Evolutionary conservation across 2,329 filamentous ascomycete species (phyloP).

Genomic region (Verticillium albo-atrum): DNA sequence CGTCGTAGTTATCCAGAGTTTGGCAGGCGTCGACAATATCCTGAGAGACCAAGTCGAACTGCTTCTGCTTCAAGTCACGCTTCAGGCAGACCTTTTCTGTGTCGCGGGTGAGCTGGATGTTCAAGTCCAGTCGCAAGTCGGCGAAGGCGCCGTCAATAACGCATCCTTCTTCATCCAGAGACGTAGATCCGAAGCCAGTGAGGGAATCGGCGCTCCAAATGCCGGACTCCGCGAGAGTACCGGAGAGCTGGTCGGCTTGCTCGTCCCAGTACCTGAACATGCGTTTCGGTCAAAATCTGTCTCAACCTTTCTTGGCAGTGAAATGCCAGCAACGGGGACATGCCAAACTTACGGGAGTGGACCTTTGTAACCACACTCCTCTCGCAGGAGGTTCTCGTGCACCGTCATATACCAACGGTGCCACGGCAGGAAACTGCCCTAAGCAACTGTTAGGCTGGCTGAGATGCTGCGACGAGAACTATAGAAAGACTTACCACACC

Average conservation of each 20-base stretch:
- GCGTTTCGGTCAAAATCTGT: too few species aligned
- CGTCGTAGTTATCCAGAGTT: background rate
- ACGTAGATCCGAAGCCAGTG: slow-evolving; percentile 6
- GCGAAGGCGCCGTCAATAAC: slow-evolving; percentile 7
- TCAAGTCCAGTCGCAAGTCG: background rate
- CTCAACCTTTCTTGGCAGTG: too few species aligned
- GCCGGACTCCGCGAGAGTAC: background rate
- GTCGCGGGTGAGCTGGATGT: slow-evolving; percentile 2
- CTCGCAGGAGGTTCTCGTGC: slow-evolving; percentile 19
- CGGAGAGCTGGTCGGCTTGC: background rate
- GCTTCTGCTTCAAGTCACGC: slow-evolving; percentile 2
- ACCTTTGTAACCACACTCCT: slow-evolving; percentile 21
- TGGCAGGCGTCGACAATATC: slow-evolving; percentile 6
- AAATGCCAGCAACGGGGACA: background rate
- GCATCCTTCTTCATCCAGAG: slow-evolving; percentile 1
- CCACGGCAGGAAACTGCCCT: slow-evolving; percentile 17
- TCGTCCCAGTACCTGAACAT: slow-evolving; percentile 7
- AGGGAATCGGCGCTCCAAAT: slow-evolving; percentile 1
- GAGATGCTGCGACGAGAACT: too few species aligned
- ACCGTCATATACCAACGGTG: slow-evolving; percentile 21
- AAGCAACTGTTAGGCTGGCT: background rate
- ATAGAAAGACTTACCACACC: slow-evolving; percentile 1
- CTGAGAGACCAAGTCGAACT: slow-evolving; percentile 3
- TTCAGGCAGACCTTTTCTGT: background rate
- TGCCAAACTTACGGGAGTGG: slow-evolving; percentile 13